Base-by-base conservation (phyloP, 805 yeast genomes). In the Starmerella riodocensis region DNA sequence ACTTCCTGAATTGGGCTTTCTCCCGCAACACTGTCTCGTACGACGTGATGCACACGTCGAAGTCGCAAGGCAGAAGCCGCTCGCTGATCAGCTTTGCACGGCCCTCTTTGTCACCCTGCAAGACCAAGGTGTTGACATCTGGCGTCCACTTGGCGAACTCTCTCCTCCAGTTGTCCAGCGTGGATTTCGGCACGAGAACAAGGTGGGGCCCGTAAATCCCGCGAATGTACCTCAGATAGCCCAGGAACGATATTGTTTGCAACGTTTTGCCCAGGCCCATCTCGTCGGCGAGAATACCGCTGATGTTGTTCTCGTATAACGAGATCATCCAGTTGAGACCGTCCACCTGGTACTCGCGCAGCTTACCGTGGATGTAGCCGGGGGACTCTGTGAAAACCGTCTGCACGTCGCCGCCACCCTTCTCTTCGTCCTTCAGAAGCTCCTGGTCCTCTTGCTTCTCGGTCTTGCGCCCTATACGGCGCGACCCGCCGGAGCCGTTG, bases 201-300 rank as follows among this genome's bases (percentile, higher is more conserved):
- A 91, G 72, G 54, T 78, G 83, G 0, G 98, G 98, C 0, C 98
- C 98, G 45, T 78, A 79, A 13, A 86, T 71, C 22, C 74, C 71
- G 51, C 76, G 76, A 39, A 76, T 65, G 55, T 83, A 84, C 47
- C 96, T 71, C 44, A 91, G 61, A 56, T 81, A 84, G 0, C 96
- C 97, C 35, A 88, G 62, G 52, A 88, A 91, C 1, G 97, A 74
- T 34, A 88, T 84, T 0, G 97, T 88, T 61, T 88, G 98, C 41
- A 91, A 64, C 4, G 98, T 88, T 60, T 88, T 88, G 41, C 98
- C 98, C 29, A 88, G 67, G 3, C 98, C 98, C 98, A 91, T 88
- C 58, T 88, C 98, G 61, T 88, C 98, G 11, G 98, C 98, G 36
- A 88, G 63, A 33, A 88, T 91, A 17, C 98, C 98, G 8, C 93